phyloP scores from a whole-genome alignment of 2,329 filamentous ascomycete species.

The Madurella fahalii region DNA sequence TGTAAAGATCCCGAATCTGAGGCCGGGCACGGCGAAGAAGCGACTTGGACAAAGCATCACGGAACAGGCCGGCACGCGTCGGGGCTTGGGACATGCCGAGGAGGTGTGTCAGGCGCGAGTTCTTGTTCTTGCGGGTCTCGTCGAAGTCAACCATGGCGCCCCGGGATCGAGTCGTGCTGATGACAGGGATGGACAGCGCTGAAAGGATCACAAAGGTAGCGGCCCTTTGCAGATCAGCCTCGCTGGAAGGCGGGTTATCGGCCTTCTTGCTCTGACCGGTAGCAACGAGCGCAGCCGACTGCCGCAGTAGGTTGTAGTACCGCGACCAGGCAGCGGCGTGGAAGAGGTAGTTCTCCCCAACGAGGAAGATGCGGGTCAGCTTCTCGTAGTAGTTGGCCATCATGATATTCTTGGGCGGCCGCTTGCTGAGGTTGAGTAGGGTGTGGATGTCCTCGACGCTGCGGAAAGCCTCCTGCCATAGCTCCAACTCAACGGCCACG shows the following conservation, averaged over 20 bases:
- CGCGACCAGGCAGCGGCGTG: slow-evolving; percentile 96
- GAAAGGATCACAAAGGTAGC: slow-evolving; percentile 95
- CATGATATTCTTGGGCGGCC: slow-evolving; percentile 97
- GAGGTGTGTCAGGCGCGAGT: slow-evolving; percentile 91
- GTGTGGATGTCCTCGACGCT: slow-evolving; percentile 99
- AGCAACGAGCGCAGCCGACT: slow-evolving; percentile 78
- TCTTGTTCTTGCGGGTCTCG: slow-evolving; percentile 97
- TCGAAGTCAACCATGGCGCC: slow-evolving; percentile 96
- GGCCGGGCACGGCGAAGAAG: slow-evolving; percentile 87
- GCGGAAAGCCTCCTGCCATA: slow-evolving; percentile 99
- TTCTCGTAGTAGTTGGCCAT: slow-evolving; percentile 99
- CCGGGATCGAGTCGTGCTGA: slow-evolving; percentile 94
- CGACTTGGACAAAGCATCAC: slow-evolving; percentile 91
- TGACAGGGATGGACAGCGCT: slow-evolving; percentile 95
- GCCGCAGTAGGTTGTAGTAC: slow-evolving; percentile 93
- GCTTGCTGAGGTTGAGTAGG: slow-evolving; percentile 94
- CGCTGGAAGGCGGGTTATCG: slow-evolving; percentile 85
- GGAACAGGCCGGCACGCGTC: slow-evolving; percentile 86
- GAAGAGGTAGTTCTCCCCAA: slow-evolving; percentile 99
- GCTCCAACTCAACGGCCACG: slow-evolving; percentile 92
- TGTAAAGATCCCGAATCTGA: slow-evolving; percentile 95
- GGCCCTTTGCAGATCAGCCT: slow-evolving; percentile 87
- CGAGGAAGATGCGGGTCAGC: slow-evolving; percentile 95
- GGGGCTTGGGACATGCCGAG: slow-evolving; percentile 89
- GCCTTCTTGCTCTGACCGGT: slow-evolving; percentile 86